These are phyloP conservation scores for Taphrina confusa DNA, from an alignment of 1,139 yeast genomes.

Conservation along the genomic window DNA sequence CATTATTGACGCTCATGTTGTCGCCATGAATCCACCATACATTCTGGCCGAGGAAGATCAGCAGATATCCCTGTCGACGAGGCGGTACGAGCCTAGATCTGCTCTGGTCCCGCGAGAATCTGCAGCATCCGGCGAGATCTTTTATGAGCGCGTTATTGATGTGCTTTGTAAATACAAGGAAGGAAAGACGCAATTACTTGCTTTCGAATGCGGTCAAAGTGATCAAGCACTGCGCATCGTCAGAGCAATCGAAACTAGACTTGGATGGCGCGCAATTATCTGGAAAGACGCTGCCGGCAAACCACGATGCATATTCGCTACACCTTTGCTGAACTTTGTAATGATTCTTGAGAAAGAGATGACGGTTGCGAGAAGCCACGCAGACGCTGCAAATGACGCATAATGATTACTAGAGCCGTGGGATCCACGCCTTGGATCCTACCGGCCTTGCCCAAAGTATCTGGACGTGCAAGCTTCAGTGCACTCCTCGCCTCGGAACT, in stretches of 20 bases:
- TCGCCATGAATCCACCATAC: slow-evolving; percentile 90
- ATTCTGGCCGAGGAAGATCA: slow-evolving; percentile 57
- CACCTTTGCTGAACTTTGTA: too few relatives aligned
- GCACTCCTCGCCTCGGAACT: slow-evolving; percentile 74
- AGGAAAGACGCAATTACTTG: slow-evolving; percentile 2
- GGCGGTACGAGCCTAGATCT: slow-evolving; percentile 66
- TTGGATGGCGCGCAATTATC: neutral
- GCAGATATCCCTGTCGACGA: slow-evolving; percentile 61
- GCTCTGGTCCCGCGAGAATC: slow-evolving; percentile 50
- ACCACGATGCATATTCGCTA: slow-evolving; percentile 20
- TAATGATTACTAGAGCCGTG: slow-evolving; percentile 46
- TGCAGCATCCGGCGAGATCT: slow-evolving; percentile 13
- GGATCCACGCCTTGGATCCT: slow-evolving; percentile 95
- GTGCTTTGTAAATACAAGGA: neutral
- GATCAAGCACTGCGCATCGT: slow-evolving; percentile 30
- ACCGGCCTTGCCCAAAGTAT: slow-evolving; percentile 91
- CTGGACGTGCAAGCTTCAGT: slow-evolving; percentile 75
- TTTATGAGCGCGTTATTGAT: slow-evolving; percentile 8
- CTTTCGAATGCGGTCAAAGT: slow-evolving; percentile 18
- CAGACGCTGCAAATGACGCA: slow-evolving; percentile 23
- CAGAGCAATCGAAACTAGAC: neutral
- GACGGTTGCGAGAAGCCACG: neutral
- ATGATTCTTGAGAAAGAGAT: neutral
- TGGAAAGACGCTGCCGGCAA: slow-evolving; percentile 33
- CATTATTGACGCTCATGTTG: slow-evolving; percentile 50